Base-by-base conservation (phyloP, 2,329 filamentous ascomycete species). In the Cladorrhinum sp. region DNA sequence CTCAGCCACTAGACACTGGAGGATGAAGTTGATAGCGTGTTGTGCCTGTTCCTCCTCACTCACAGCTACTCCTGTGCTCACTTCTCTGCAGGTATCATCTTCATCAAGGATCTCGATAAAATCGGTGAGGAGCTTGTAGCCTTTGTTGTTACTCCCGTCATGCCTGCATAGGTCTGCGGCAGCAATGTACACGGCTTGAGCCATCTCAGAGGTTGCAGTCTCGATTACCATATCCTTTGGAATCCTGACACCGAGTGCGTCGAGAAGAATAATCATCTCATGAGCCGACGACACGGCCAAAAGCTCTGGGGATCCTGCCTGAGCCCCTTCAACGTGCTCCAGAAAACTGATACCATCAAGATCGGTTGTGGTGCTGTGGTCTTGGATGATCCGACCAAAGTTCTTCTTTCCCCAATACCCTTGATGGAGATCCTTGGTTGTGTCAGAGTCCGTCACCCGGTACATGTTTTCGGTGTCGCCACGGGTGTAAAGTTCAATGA, bases 401-500 rank as follows among this genome's bases (percentile, higher is more conserved):
- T 25, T 4, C 13, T 16, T 2, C 1, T 45, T n/a, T 9, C 13
- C 41, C 50, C 57, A 57, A 13, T 50, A 52, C 1, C 50, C 59
- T 24, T 18, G 38, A 57, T 13, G 1, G 23, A 1, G 13, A 22
- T 1, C 8, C 13, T 18, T 7, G 9, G 24, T 36, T 25, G 10
- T 18, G 18, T 16, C 4, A 3, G 18, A 53, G n/a, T n/a, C n/a
- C n/a, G n/a, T n/a, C n/a, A n/a, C n/a, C n/a, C 18, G 25, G 52
- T 60, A 67, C 13, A 62, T 54, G 51, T 70, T 69, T 36, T 58
- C 58, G 22, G 58, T 64, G 55, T 68, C 66, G 6, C 64, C 50
- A 5, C 57, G 38, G 9, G 63, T 65, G 61, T 70, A 70, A 5
- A 70, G 58, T 8, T 61, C 58, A 24, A 74, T 60, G 60, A 73